Evolutionary conservation across 192 early-diverging fungal species (phyloP).

Genomic region (Umbelopsis vinacea): DNA sequence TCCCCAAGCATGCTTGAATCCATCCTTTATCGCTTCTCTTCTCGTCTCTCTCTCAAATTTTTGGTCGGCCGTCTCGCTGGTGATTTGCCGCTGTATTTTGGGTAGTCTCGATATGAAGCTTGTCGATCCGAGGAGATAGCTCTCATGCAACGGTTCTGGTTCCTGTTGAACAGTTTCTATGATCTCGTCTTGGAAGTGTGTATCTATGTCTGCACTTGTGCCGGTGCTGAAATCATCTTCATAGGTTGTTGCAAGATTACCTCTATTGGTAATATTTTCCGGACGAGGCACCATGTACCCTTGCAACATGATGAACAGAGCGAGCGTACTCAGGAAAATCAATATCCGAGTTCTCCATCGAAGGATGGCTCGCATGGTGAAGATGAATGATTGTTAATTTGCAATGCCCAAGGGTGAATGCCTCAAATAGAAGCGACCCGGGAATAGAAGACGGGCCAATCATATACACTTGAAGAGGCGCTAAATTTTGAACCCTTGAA

Average conservation of each 20-base stretch:
- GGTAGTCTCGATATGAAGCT: slow-evolving; percentile 24
- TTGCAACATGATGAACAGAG: not conserved
- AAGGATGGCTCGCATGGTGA: not conserved
- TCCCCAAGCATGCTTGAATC: slow-evolving; percentile 70
- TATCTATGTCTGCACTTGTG: not conserved
- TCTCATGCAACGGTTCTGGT: not conserved
- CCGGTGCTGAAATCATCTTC: not conserved
- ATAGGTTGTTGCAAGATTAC: not conserved
- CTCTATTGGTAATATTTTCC: not conserved
- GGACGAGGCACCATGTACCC: not conserved
- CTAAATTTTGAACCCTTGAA: too few species aligned
- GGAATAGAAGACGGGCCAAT: too few species aligned
- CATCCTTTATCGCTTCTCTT: slow-evolving; percentile 53
- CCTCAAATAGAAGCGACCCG: too few species aligned
- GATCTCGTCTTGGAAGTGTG: not conserved
- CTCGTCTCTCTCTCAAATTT: slow-evolving; percentile 24
- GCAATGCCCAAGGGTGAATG: not conserved
- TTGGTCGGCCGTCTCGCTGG: slow-evolving; percentile 1
- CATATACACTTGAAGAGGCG: too few species aligned
- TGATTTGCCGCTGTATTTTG: slow-evolving; percentile 16
- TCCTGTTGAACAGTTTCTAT: not conserved
- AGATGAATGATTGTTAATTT: not conserved
- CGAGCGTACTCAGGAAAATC: not conserved
- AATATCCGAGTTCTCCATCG: slow-evolving; percentile 15
- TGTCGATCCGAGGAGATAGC: not conserved